Evolutionary conservation across 2,329 filamentous ascomycete species (phyloP).

Genomic region (Aspergillus brasiliensis): DNA sequence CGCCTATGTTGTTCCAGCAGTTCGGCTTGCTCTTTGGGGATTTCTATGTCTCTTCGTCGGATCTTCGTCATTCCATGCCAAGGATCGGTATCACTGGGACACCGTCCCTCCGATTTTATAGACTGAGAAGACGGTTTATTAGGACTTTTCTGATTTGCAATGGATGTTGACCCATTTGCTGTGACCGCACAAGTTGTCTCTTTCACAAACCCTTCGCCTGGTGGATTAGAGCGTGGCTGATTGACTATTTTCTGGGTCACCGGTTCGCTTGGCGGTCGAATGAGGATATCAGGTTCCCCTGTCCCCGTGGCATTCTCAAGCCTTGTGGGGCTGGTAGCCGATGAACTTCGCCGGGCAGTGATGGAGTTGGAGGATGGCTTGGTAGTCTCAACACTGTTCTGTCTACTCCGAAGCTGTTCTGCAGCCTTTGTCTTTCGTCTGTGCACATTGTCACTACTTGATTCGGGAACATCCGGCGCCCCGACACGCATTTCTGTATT

Average conservation of each 20-base stretch:
- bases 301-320: neutral
- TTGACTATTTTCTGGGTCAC: too few relatives aligned
- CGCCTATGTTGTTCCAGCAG: constrained; percentile 49
- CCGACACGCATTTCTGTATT: constrained; percentile 1
- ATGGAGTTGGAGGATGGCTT: neutral
- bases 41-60: constrained; percentile 45
- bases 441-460: neutral
- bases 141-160: neutral
- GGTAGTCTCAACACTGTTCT: neutral
- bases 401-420: neutral
- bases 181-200: neutral
- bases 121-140: neutral
- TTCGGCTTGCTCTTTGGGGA: constrained; percentile 52
- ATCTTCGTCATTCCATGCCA: constrained; percentile 43
- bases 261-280: neutral
- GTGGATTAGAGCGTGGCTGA: too few relatives aligned
- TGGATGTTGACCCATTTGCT: neutral
- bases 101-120: neutral
- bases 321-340: neutral
- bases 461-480: neutral
- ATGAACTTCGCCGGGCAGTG: neutral
- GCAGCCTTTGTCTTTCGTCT: neutral
- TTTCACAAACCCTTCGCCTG: neutral
- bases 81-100: constrained; percentile 16
- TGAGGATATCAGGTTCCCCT: neutral